Conservation (phyloP, 805 yeast genomes). For the Tetrapisispora namnaoensis region DNA sequence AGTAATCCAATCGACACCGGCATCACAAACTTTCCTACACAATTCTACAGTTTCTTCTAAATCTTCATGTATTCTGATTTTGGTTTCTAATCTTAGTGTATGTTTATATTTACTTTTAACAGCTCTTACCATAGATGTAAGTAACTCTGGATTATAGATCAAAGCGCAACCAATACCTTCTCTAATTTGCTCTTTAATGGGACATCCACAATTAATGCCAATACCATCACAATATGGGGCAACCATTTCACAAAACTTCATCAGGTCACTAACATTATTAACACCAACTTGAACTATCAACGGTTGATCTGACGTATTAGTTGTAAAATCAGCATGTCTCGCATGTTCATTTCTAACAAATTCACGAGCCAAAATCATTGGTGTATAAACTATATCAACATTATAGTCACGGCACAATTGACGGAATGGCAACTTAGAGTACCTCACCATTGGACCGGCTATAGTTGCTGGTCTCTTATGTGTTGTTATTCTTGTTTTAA, state of each 20-base stretch:
- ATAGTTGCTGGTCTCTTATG: constrained; percentile 50
- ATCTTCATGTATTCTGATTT: constrained; percentile 80
- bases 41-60: constrained; percentile 60
- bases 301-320: constrained; percentile 59
- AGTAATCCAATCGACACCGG: constrained; percentile 90
- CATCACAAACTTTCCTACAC: constrained; percentile 63
- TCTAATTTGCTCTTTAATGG: constrained; percentile 85
- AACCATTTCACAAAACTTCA: constrained; percentile 81
- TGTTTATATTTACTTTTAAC: constrained; percentile 70
- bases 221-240: constrained; percentile 86
- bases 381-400: constrained; percentile 81
- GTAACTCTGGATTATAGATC: constrained; percentile 72
- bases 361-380: constrained; percentile 94
- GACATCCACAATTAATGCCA: constrained; percentile 96
- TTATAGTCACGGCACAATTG: constrained; percentile 63
- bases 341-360: constrained; percentile 81
- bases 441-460: constrained; percentile 96
- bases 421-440: constrained; percentile 87
- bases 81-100: constrained; percentile 72
- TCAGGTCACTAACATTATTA: constrained; percentile 70
- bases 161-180: constrained; percentile 97
- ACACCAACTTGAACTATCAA: constrained; percentile 87
- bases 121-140: constrained; percentile 73
- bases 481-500: constrained; percentile 35
- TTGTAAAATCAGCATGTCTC: constrained; percentile 73